A percentile compares a stretch with the other conserved stretches of the same genome.
phyloP scores from a whole-genome alignment of 768 basidiomycete species.

The Amanita subjunquillea region DNA sequence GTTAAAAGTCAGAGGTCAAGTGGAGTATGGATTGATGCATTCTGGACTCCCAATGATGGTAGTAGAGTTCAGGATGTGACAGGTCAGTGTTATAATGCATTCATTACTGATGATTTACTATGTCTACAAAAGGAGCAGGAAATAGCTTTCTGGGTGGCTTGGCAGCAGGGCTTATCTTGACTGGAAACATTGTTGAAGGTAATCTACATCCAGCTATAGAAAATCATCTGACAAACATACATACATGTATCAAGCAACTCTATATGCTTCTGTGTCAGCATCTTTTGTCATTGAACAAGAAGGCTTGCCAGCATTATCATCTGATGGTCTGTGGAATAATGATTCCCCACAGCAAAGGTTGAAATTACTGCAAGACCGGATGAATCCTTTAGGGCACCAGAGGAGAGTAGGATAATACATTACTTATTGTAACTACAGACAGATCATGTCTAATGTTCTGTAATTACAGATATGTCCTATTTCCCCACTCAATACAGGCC shows the following conservation, averaged over 20 bases:
- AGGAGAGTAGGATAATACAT: no score
- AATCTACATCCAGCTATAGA: slow-evolving; percentile 7
- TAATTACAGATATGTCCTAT: no score
- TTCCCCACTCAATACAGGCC: no score
- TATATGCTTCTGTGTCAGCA: slow-evolving; percentile 75
- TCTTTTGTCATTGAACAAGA: slow-evolving; percentile 77
- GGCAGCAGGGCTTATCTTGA: slow-evolving; percentile 55
- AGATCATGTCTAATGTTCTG: no score
- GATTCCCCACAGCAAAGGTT: slow-evolving; percentile 53
- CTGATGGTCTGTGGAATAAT: slow-evolving; percentile 53
- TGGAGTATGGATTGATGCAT: slow-evolving; percentile 64
- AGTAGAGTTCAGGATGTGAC: slow-evolving; percentile 72
- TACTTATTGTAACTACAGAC: no score
- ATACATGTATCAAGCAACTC: slow-evolving; percentile 33
- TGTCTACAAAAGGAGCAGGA: slow-evolving; percentile 65
- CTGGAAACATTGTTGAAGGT: slow-evolving; percentile 59
- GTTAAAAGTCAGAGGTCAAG: slow-evolving; percentile 30
- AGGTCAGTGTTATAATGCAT: slow-evolving; percentile 25
- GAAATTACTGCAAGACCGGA: slow-evolving; percentile 34
- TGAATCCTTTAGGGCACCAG: slow-evolving; percentile 4
- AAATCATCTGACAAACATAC: slow-evolving; percentile 5
- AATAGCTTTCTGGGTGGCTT: slow-evolving; percentile 85
- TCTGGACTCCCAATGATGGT: slow-evolving; percentile 40
- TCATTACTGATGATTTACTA: no score
- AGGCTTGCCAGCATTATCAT: slow-evolving; percentile 52